Base-by-base conservation (phyloP, 2,329 filamentous ascomycete species). In the Byssothecium circinans region DNA sequence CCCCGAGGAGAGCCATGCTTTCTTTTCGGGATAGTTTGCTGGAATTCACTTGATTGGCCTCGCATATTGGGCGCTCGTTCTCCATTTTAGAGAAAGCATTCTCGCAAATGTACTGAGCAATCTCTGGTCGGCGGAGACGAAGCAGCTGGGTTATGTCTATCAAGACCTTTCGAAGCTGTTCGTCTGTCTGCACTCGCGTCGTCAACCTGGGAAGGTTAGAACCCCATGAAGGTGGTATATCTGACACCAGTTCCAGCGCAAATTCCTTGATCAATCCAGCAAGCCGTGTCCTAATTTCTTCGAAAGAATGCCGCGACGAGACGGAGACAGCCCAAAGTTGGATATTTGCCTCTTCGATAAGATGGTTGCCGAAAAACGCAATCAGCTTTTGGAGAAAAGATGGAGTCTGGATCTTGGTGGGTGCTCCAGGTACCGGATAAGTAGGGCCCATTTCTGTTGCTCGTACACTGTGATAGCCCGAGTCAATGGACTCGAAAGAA, bases 331-430 rank as follows among this genome's bases (percentile, higher is more conserved):
- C 39, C 44, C 53, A 53, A 4, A 29, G 27, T 8, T 33, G 34
- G 29, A 46, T 47, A 20, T 47, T 45, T 2, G 53, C n/a, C n/a
- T 33, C 39, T 20, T 53, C 41, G 15, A 56, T 49, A 1, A 56
- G 30, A 12, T 20, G 35, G 15, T 52, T 34, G 6, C 47, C 47
- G 27, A 56, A 52, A 25, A 49, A 50, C 6, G 41, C 27, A 10
- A 56, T 45, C 23, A 54, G 52, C 6, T 56, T 45, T 40, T 52
- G 53, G n/a, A 56, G 38, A 35, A 47, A 45, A 25, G 25, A 27
- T n/a, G n/a, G n/a, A n/a, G n/a, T n/a, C n/a, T n/a, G n/a, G n/a
- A n/a, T n/a, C n/a, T n/a, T n/a, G n/a, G n/a, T n/a, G n/a, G n/a
- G n/a, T n/a, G n/a, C n/a, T n/a, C n/a, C n/a, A n/a, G n/a, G n/a